A percentile compares a stretch with the other conserved stretches of the same genome.
phyloP scores from a whole-genome alignment of 2,329 filamentous ascomycete species.

The Cladobotryum protrusum region DNA sequence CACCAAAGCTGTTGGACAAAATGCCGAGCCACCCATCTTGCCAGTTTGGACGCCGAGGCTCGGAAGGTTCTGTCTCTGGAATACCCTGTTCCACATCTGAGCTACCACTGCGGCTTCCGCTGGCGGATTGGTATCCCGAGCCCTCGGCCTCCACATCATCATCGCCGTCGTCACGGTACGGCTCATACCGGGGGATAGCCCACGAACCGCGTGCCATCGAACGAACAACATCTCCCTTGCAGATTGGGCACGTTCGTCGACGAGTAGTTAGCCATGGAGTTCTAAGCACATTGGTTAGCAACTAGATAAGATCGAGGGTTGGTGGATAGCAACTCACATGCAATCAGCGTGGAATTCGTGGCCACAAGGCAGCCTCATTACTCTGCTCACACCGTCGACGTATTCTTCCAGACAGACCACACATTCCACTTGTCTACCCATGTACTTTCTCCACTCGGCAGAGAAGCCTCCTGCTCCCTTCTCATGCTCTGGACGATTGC shows the following conservation, averaged over 20 bases:
- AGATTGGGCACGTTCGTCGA: conserved; percentile 95
- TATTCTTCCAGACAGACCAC: conserved; percentile 97
- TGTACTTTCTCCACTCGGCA: conserved; percentile 58
- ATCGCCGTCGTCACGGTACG: conserved; percentile 45
- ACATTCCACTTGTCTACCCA: conserved; percentile 72
- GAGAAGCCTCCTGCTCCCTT: conserved; percentile 39
- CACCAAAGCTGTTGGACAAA: conserved; percentile 27
- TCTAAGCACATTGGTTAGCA: conserved; percentile 37
- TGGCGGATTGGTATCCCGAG: conserved; percentile 25
- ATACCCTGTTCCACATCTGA: conserved; percentile 41
- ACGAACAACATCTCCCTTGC: conserved; percentile 90
- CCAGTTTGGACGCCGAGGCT: conserved; percentile 17
- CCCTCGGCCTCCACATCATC: conserved; percentile 34
- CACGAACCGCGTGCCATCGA: conserved; percentile 52
- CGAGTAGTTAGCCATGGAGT: conserved; percentile 96
- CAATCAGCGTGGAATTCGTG: conserved; percentile 97
- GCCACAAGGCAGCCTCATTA: conserved; percentile 96
- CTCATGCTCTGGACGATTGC: conserved; percentile 34
- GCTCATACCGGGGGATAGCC: conserved; percentile 47
- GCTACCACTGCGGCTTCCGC: conserved; percentile 20
- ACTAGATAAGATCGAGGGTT: background rate
- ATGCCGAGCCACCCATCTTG: conserved; percentile 33
- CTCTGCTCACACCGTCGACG: conserved; percentile 83
- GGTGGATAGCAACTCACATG: conserved; percentile 65
- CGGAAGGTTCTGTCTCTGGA: conserved; percentile 15